Conservation (phyloP, 805 yeast genomes). For the Wickerhamiella parazyma region DNA sequence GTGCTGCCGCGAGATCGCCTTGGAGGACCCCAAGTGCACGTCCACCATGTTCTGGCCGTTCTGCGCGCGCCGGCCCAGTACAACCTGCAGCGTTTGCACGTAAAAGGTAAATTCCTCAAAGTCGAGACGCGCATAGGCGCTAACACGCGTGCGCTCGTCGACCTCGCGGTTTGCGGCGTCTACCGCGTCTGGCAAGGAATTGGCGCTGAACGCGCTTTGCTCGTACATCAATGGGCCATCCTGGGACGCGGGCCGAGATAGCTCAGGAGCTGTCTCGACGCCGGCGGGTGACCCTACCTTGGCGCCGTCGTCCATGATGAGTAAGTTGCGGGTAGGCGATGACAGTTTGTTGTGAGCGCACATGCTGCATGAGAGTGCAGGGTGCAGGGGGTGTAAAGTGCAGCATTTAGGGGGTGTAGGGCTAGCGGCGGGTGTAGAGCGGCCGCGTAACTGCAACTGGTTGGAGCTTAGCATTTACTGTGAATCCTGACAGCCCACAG, state of each 20-base stretch:
- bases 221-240: constrained; percentile 10
- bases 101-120: constrained; percentile 88
- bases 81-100: constrained; percentile 89
- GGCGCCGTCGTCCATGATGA: constrained; percentile 11
- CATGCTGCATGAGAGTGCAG: too few relatives aligned
- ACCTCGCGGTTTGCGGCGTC: not conserved
- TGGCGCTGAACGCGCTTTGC: constrained; percentile 5
- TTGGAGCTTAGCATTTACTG: too few relatives aligned
- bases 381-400: too few relatives aligned
- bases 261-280: constrained; percentile 2
- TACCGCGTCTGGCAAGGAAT: not conserved
- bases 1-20: constrained; percentile 86
- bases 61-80: constrained; percentile 80
- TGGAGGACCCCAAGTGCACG: constrained; percentile 81
- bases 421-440: too few relatives aligned
- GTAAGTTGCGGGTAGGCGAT: not conserved
- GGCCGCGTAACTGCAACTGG: too few relatives aligned
- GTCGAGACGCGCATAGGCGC: constrained; percentile 47
- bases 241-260: not conserved
- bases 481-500: too few relatives aligned
- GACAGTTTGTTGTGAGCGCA: too few relatives aligned
- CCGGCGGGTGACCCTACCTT: constrained; percentile 7
- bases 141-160: constrained; percentile 24
- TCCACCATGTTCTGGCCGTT: constrained; percentile 43
- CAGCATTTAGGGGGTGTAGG: too few relatives aligned